Evolutionary conservation across 306 rosid species (phyloP), one percentile per base, ranked within the genome.

Genomic region (Leucaena leucocephala): DNA sequence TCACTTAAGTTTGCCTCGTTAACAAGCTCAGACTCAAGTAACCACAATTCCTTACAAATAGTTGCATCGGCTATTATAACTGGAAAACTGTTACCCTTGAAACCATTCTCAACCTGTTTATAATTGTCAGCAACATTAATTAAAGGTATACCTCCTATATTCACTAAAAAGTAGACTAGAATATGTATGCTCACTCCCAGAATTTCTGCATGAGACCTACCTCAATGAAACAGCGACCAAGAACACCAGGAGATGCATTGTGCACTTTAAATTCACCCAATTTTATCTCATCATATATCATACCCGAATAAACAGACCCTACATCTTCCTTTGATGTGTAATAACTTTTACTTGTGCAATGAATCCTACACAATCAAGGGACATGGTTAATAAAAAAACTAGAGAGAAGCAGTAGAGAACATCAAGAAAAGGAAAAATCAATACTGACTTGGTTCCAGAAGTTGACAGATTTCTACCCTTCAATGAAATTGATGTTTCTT

Each of bases 221-320:
- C 98, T 94, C 98, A 59, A 94, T 85, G 84, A 91, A 91, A 89
- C 90, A 87, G 79, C 98, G 98, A 75, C 97, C 98, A 22, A 90
- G 76, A 78, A 80, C 81, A 74, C 89, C 84, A 2, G 89, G 91
- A 63, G 91, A 89, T 68, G 82, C 79, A 86, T 82, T 87, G 65
- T 48, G 83, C 78, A 89, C 85, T 86, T 86, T 85, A 75, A 90
- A 90, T 75, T 84, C 85, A 64, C 79, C 68, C 84, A 91, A 82
- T 58, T 85, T 85, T 84, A 94, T 86, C 84, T 90, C 88, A 75
- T 94, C 97, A 80, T 78, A 84, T 7, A 44, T 54, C 8, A 80
- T 70, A 71, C 92, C 96, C 35, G 78, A 80, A 77, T 65, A 59
- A 44, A 82, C 78, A 67, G 92, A 82, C 72, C 80, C 89, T 16